phyloP scores from a whole-genome alignment of 805 yeast genomes.

The Lipomyces starkeyi region DNA sequence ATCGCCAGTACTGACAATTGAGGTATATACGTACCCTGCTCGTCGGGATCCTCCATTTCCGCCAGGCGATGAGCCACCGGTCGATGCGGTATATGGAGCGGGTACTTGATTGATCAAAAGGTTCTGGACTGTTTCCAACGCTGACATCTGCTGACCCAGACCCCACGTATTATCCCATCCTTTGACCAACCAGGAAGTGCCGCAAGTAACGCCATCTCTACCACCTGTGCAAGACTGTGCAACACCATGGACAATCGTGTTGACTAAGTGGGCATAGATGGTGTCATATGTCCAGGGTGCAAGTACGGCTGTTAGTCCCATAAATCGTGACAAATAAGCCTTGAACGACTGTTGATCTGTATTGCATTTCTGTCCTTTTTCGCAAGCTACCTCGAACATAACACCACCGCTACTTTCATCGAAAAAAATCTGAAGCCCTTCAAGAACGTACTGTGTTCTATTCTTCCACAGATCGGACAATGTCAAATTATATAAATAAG shows the following conservation, averaged over 20 bases:
- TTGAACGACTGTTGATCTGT: slow-evolving; percentile 90
- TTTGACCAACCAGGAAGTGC: slow-evolving; percentile 70
- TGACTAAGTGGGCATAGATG: slow-evolving; percentile 47
- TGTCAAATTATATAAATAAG: slow-evolving; percentile 78
- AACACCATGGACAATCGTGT: slow-evolving; percentile 69
- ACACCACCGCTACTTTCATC: slow-evolving; percentile 51
- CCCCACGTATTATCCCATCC: slow-evolving; percentile 81
- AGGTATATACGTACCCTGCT: background rate
- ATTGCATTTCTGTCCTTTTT: slow-evolving; percentile 66
- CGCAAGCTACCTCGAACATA: slow-evolving; percentile 87
- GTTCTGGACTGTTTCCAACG: slow-evolving; percentile 66
- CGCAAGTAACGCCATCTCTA: slow-evolving; percentile 85
- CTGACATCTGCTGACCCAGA: slow-evolving; percentile 89
- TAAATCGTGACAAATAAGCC: slow-evolving; percentile 76
- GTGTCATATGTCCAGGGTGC: slow-evolving; percentile 58
- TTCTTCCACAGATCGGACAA: slow-evolving; percentile 67
- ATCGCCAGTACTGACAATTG: slow-evolving; percentile 21
- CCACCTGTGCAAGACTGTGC: slow-evolving; percentile 89
- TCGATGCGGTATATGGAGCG: slow-evolving; percentile 52
- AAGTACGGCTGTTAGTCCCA: slow-evolving; percentile 75
- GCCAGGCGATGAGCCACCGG: slow-evolving; percentile 52
- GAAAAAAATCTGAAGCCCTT: slow-evolving; percentile 61
- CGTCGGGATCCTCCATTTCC: background rate
- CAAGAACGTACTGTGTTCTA: slow-evolving; percentile 61
- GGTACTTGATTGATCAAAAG: slow-evolving; percentile 41